Evolutionary conservation across 768 basidiomycete genomes (phyloP).

Genomic region (Lentinula guzmanii): DNA sequence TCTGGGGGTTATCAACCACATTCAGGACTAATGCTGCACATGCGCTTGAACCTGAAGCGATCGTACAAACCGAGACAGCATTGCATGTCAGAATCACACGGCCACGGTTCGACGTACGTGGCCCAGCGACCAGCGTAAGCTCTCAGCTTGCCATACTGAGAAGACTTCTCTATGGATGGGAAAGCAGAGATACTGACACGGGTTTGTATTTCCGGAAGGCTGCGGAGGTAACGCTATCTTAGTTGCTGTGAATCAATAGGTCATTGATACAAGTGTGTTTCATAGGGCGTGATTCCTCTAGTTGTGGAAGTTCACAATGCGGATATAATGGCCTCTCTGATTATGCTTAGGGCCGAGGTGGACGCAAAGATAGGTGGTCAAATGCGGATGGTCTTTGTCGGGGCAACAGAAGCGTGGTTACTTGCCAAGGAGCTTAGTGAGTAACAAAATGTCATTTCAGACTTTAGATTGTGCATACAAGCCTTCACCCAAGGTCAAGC

Average conservation of each 20-base stretch:
- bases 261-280: neutral
- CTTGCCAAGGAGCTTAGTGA: conserved; percentile 63
- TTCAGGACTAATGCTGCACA: conserved; percentile 55
- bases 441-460: neutral
- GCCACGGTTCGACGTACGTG: conserved; percentile 25
- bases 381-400: conserved; percentile 58
- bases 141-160: conserved; percentile 62
- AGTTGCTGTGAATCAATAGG: neutral
- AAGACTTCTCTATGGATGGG: conserved; percentile 52
- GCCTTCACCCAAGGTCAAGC: conserved; percentile 31
- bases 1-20: conserved; percentile 60
- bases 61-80: conserved; percentile 55
- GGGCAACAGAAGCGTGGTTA: conserved; percentile 58
- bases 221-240: conserved; percentile 35
- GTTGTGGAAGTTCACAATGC: conserved; percentile 64
- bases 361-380: conserved; percentile 50
- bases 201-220: conserved; percentile 52
- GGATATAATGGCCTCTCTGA: conserved; percentile 66
- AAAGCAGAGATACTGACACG: conserved; percentile 39
- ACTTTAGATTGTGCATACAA: neutral
- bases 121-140: conserved; percentile 45
- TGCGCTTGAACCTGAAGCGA: conserved; percentile 53
- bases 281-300: conserved; percentile 56
- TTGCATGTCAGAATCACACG: conserved; percentile 55
- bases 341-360: conserved; percentile 64